Evolutionary conservation across 179 eudicot genomes (phyloP), one percentile per base, ranked within the genome.

Genomic region (Actinidia chinensis): DNA sequence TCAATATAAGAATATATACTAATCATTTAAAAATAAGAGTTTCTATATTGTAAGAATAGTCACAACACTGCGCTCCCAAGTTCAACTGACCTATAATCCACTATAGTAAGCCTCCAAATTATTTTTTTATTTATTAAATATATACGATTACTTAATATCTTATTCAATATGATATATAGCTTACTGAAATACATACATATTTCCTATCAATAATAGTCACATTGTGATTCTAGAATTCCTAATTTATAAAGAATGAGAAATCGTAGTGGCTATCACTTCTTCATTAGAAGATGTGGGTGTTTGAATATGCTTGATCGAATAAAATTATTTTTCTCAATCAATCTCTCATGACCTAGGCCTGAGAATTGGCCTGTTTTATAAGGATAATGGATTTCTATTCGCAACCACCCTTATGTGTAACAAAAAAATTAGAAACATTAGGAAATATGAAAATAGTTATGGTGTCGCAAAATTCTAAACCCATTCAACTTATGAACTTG

Each of bases 61-160:
- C 20, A 22, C 59, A 48, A 5, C 59, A 71, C 8, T 51, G 59
- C 22, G 74, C 51, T 71, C 74, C 74, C 74, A 25, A 71, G 14
- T 11, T 18, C 25, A 12, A 67, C 50, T 40, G 28, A 42, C 71
- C 25, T 65, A 12, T 4, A 43, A n/a, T 43, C 71, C 23, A 18
- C 71, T 67, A 48, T 5, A n/a, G n/a, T 1, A 17, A 11, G 44
- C 47, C 18, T 17, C 47, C 43, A 67, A 33, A 52, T 52, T 52
- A 50, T n/a, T 14, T 2, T 11, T 50, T 50, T 4, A 50, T 50
- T 14, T 50, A 2, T 5, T 50, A 14, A 10, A 10, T 9, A 14
- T 50, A 14, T 14, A 50, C 12, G 4, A 11, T 48, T 48, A 48
- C 9, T 4, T 8, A 48, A 48, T 48, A 2, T 12, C 4, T 48